These are phyloP conservation scores for Lycium ferocissimum DNA, from an alignment of 257 asterid species.

Conservation along the genomic window DNA sequence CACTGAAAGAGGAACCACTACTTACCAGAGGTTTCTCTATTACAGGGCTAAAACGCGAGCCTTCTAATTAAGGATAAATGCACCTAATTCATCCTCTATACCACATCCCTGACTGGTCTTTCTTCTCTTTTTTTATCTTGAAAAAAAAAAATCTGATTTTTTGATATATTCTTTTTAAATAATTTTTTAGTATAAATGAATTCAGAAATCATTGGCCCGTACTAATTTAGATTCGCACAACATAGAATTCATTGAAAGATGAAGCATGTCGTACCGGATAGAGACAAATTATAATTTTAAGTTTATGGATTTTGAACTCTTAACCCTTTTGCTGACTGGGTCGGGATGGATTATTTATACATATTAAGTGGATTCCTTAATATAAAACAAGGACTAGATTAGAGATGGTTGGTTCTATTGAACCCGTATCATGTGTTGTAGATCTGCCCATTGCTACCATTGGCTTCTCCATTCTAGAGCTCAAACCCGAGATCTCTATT, in stretches of 20 bases:
- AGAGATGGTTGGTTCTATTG: not conserved
- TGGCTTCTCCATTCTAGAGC: not conserved
- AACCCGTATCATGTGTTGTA: not conserved
- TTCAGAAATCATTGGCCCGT: too few species aligned
- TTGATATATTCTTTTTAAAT: too few species aligned
- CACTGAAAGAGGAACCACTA: not conserved
- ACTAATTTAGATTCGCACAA: not conserved
- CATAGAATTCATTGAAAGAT: not conserved
- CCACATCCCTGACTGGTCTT: too few species aligned
- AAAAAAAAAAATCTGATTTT: too few species aligned
- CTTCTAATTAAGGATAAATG: too few species aligned
- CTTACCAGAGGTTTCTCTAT: too few species aligned
- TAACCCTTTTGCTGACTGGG: not conserved
- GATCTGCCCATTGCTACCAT: not conserved
- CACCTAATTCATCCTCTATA: too few species aligned
- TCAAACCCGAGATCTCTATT: not conserved
- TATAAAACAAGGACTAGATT: not conserved
- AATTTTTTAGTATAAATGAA: too few species aligned
- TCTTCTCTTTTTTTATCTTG: too few species aligned
- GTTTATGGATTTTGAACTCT: not conserved
- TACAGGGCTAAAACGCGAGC: too few species aligned
- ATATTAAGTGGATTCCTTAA: not conserved
- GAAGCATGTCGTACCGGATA: fast-evolving
- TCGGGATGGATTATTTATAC: not conserved
- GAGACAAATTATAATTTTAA: not conserved